phyloP scores from a whole-genome alignment of 1,284 basidiomycete species.

The Moesziomyces antarcticus region DNA sequence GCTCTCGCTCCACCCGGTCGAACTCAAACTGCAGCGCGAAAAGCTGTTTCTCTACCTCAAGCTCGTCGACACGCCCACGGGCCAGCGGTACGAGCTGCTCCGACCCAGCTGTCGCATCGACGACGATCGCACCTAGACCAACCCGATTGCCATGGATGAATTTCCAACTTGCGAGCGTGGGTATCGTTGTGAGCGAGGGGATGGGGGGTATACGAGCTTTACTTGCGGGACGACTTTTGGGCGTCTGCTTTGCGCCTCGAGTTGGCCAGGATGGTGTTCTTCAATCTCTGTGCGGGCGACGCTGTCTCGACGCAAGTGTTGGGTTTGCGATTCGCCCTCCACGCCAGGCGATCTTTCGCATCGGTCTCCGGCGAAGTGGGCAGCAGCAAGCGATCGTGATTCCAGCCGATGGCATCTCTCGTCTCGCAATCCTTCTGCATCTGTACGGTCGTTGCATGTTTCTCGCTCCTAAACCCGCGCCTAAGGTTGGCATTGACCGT shows the following conservation, averaged over 20 bases:
- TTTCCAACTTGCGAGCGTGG: no score
- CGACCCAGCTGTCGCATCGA: conserved; percentile 9
- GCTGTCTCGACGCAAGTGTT: background rate
- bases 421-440: conserved; percentile 77
- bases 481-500: conserved; percentile 78
- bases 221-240: no score
- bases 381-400: conserved; percentile 14
- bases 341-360: background rate
- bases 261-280: background rate
- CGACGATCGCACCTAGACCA: background rate
- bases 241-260: no score
- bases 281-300: background rate
- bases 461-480: conserved; percentile 83
- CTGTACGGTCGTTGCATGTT: conserved; percentile 78
- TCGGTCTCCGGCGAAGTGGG: background rate
- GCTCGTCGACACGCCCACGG: conserved; percentile 11
- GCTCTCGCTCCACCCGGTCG: conserved; percentile 44
- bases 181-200: no score
- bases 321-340: background rate
- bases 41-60: conserved; percentile 48
- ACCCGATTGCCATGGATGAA: no score
- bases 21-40: conserved; percentile 34
- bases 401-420: conserved; percentile 70
- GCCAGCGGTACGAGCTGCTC: conserved; percentile 32
- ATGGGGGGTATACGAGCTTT: no score